These are phyloP conservation scores for Botrytis fabae DNA, from an alignment of 2,329 filamentous ascomycete species.

Conservation along the genomic window DNA sequence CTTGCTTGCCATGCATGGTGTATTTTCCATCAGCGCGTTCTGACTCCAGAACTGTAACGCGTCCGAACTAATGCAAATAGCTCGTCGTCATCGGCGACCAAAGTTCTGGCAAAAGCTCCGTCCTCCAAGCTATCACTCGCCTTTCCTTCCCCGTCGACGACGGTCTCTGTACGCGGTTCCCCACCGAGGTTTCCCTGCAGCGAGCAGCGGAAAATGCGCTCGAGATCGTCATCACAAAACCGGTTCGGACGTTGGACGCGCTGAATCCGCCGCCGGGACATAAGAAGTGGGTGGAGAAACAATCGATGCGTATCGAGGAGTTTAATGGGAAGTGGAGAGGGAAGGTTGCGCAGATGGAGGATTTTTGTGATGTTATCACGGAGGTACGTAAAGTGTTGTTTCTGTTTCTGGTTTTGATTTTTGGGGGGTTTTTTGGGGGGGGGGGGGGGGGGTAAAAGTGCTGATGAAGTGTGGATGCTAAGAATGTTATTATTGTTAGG, in stretches of 20 bases:
- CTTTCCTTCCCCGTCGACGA: conserved; percentile 44
- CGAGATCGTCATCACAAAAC: background rate
- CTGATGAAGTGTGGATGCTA: background rate
- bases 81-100: conserved; percentile 46
- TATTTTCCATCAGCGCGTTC: background rate
- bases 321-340: background rate
- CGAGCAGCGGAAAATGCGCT: background rate
- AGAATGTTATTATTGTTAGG: background rate
- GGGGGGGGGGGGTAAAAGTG: too few species aligned
- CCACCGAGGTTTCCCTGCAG: conserved; percentile 10
- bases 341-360: fast-evolving
- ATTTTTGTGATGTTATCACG: background rate
- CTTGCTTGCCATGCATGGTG: too few species aligned
- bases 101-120: conserved; percentile 43
- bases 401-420: background rate
- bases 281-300: background rate
- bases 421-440: too few species aligned
- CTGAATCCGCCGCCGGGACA: background rate
- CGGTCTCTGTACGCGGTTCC: conserved; percentile 16
- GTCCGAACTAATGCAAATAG: conserved; percentile 15
- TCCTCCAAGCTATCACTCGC: conserved; percentile 41
- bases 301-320: background rate
- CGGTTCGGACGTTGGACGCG: background rate
- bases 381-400: background rate
- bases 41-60: fast-evolving